Evolutionary conservation across 2,329 filamentous ascomycete species (phyloP), one percentile per base, ranked within the genome.

Genomic region (Claviceps cyperi): DNA sequence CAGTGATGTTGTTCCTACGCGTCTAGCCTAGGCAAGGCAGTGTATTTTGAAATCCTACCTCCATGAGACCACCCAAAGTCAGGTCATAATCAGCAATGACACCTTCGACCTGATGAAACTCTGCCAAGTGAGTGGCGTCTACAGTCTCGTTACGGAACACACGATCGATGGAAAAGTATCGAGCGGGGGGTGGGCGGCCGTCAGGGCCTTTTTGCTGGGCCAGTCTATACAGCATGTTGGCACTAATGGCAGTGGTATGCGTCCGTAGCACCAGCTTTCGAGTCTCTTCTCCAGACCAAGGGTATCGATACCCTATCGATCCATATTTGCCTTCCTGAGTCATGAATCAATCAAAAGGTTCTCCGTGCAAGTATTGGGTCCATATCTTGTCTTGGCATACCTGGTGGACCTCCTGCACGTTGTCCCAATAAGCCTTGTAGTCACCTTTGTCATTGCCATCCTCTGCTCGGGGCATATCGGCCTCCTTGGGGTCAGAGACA

Each of bases 101-200:
- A 68, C 92, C 92, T 70, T 98, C 92, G 36, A 97, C 87, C 66
- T 98, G 92, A 71, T 98, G 92, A 76, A 98, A 98, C 68, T 98
- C 92, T 39, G 89, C 90, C 62, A 98, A 70, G 74, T 98, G 92
- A 8, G 92, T 98, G 14, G 90, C 90, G 62, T 98, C 92, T 52
- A 98, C 90, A 2, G 88, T 88, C 70, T 98, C 92, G 68, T 98
- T 98, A 57, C 88, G 81, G 83, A 98, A 98, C 53, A 98, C 92
- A 50, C 92, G 82, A 69, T 98, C 92, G 64, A 98, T 98, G 54
- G 88, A 95, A 75, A 98, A 98, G 74, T 95, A 97, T 54, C 90
- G 83, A n/a, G 88, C 89, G 37, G 80, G 76, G 15, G 76, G 77
- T 45, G 77, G 75, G 48, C 73, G 71, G 45, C 79, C 78, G 59